Percentiles rank a stretch among this genome's conserved stretches.
Conservation (phyloP, 805 yeast species). For the Starmerella scarabaei region DNA sequence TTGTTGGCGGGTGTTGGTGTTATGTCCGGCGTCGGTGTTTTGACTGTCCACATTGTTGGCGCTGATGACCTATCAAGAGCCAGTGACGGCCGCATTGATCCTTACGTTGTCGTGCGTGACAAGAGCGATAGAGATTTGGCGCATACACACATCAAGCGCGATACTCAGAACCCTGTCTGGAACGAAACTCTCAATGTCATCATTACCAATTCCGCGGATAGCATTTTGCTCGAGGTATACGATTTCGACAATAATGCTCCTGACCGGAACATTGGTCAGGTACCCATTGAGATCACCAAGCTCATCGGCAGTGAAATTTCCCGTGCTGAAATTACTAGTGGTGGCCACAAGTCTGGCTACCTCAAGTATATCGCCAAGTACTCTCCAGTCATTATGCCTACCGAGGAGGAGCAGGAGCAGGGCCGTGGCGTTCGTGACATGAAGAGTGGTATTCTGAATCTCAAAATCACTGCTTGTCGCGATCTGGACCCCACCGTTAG, state of each 20-base stretch:
- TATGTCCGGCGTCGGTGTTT: conserved; percentile 75
- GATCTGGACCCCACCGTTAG: conserved; percentile 31
- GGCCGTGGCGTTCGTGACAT: conserved; percentile 67
- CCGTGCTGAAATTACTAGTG: conserved; percentile 52
- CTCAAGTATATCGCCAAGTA: conserved; percentile 56
- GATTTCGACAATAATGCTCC: conserved; percentile 70
- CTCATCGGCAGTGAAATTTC: conserved; percentile 39
- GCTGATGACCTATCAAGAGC: conserved; percentile 57
- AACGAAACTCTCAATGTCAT: conserved; percentile 63
- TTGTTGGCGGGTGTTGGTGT: conserved; percentile 68
- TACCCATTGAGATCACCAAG: conserved; percentile 58
- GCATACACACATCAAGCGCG: conserved; percentile 52
- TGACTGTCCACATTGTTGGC: conserved; percentile 51
- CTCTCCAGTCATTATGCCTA: conserved; percentile 53
- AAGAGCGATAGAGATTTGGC: conserved; percentile 41
- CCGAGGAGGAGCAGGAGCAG: conserved; percentile 31
- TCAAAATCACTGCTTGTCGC: conserved; percentile 55
- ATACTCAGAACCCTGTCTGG: conserved; percentile 69
- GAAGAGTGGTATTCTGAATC: conserved; percentile 78
- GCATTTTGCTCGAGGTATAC: conserved; percentile 53
- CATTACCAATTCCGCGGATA: conserved; percentile 65
- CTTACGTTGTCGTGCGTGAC: conserved; percentile 63
- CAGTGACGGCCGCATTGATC: conserved; percentile 75
- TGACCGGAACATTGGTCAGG: conserved; percentile 68
- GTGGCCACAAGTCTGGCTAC: conserved; percentile 72